Conservation (phyloP, 345 rosid species). For the Brassica juncea region DNA sequence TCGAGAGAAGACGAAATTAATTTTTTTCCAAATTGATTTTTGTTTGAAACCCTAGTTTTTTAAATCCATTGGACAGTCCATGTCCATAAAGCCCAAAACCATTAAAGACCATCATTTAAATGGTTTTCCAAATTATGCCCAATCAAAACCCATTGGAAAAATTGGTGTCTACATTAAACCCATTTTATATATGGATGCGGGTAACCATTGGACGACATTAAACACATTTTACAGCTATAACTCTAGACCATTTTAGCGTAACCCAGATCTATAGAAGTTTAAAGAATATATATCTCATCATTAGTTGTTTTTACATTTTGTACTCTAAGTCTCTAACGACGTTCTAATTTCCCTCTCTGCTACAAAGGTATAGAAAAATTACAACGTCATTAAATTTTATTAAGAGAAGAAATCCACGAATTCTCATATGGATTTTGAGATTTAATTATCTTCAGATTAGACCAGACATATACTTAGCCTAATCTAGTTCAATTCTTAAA, state of each 20-base stretch:
- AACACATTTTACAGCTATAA: too few species aligned
- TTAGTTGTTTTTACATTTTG: background rate
- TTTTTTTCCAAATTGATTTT: too few species aligned
- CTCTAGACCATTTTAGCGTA: slow-evolving; percentile 2
- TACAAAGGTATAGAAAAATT: background rate
- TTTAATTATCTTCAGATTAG: slow-evolving; percentile 1
- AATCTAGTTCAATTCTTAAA: slow-evolving; percentile 3
- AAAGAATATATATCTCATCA: background rate
- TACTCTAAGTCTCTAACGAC: background rate
- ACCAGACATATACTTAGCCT: slow-evolving; percentile 2
- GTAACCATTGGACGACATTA: too few species aligned
- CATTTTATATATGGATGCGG: too few species aligned
- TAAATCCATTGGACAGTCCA: too few species aligned
- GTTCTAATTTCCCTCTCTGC: slow-evolving; percentile 10
- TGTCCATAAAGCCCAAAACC: too few species aligned
- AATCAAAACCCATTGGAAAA: too few species aligned
- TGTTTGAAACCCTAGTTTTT: too few species aligned
- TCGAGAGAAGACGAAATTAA: too few species aligned
- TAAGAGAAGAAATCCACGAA: background rate
- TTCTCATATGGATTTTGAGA: background rate
- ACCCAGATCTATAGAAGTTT: background rate
- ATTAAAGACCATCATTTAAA: too few species aligned
- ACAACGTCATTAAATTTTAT: background rate
- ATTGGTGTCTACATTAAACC: too few species aligned
- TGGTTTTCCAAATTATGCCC: too few species aligned